Conservation (phyloP, 1,284 basidiomycete genomes). For the Marasmius fiardii region DNA sequence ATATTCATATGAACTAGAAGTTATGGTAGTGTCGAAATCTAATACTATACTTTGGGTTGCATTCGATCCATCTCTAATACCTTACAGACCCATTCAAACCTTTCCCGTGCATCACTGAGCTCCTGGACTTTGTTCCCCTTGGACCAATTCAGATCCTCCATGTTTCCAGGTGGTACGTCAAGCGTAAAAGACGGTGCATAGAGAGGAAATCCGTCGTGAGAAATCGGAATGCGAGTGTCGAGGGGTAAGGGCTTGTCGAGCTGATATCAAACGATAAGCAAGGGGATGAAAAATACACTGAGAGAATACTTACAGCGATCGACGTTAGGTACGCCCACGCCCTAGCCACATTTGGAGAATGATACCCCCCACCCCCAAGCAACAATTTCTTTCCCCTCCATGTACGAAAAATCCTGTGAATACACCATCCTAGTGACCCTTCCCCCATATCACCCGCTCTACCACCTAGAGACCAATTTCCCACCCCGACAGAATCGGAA, state of each 20-base stretch:
- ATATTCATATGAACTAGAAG: background rate
- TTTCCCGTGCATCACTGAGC: conserved; percentile 32
- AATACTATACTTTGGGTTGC: background rate
- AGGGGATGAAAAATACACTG: background rate
- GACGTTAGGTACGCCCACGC: conserved; percentile 84
- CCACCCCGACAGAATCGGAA: conserved; percentile 34
- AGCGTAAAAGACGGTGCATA: conserved; percentile 81
- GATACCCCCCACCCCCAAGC: conserved; percentile 80
- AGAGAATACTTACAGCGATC: conserved; percentile 49
- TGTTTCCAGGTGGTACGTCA: conserved; percentile 69
- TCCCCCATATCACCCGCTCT: conserved; percentile 17
- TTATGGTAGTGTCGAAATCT: no score
- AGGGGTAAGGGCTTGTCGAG: conserved; percentile 48
- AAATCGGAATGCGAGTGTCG: conserved; percentile 62
- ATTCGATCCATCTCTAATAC: conserved; percentile 1
- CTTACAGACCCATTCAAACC: conserved; percentile 8
- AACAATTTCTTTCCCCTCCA: conserved; percentile 64
- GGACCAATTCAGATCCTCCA: conserved; percentile 68
- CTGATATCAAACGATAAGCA: conserved; percentile 29
- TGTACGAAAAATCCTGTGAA: conserved; percentile 46
- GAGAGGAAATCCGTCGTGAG: conserved; percentile 63
- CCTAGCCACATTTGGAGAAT: conserved; percentile 77
- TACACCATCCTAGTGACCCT: conserved; percentile 72
- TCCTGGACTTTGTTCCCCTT: conserved; percentile 29
- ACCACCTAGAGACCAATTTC: conserved; percentile 72